Evolutionary conservation across 345 rosid genomes (phyloP).

Genomic region (Eucalyptus shirleyi): DNA sequence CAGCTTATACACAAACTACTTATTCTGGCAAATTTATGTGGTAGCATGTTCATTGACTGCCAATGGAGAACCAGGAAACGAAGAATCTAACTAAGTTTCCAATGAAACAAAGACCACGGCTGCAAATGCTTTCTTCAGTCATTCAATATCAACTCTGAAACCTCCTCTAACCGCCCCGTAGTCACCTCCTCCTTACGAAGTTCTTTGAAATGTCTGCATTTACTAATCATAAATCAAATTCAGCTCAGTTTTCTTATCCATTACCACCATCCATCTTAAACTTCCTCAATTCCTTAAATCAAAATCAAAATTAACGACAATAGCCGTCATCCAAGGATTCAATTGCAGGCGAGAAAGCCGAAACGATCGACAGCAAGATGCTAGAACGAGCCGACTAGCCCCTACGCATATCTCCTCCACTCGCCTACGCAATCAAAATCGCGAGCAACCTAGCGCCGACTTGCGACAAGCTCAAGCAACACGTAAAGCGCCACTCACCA

Average conservation of each 20-base stretch:
- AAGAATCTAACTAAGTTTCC: background rate
- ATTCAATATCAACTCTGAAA: background rate
- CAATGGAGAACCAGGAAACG: background rate
- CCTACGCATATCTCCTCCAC: background rate
- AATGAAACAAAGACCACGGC: background rate
- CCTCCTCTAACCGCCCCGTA: background rate
- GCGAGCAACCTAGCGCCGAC: background rate
- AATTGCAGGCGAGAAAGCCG: background rate
- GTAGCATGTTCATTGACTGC: background rate
- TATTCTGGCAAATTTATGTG: background rate
- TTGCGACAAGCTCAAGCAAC: background rate
- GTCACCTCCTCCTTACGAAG: background rate
- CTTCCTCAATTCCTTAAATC: background rate
- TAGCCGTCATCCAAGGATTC: background rate
- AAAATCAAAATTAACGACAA: background rate
- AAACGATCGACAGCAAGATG: background rate
- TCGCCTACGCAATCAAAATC: background rate
- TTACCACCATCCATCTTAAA: background rate
- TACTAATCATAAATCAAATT: background rate
- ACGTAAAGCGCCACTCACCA: constrained; percentile 23
- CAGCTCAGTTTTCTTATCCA: background rate
- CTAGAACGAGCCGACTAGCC: background rate
- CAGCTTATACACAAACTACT: background rate
- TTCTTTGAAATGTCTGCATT: background rate
- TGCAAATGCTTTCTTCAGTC: background rate